Evolutionary conservation across 1,284 basidiomycete species (phyloP).

Genomic region (Trametes polyzona): DNA sequence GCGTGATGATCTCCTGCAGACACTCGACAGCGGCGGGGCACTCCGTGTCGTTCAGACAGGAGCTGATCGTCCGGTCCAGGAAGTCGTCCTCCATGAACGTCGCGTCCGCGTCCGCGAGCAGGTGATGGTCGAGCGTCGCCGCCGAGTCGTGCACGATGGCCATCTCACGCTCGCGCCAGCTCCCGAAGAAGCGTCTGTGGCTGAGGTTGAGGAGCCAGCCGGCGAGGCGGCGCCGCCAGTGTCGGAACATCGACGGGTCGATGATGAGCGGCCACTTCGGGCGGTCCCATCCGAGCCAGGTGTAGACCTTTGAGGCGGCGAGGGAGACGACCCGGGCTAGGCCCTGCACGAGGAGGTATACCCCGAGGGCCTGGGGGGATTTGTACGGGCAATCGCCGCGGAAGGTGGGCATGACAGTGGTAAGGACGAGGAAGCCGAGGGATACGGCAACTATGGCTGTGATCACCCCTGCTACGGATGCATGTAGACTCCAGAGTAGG

Average conservation of each 20-base stretch:
- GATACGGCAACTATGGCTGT: conserved; percentile 20
- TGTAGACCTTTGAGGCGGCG: conserved; percentile 7
- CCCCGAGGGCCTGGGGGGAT: conserved; percentile 28
- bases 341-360: conserved; percentile 18
- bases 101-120: conserved; percentile 27
- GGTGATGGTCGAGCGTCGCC: conserved; percentile 17
- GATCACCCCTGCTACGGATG: conserved; percentile 23
- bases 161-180: conserved; percentile 30
- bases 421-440: conserved; percentile 21
- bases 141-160: conserved; percentile 11
- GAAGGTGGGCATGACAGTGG: conserved; percentile 26
- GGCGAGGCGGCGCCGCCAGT: conserved; percentile 12
- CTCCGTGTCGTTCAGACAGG: conserved; percentile 17
- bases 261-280: conserved; percentile 15
- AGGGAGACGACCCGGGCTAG: conserved; percentile 9
- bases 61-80: conserved; percentile 21
- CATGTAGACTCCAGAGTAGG: conserved; percentile 28
- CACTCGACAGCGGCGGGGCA: conserved; percentile 14
- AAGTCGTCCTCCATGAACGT: conserved; percentile 32
- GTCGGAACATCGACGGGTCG: conserved; percentile 4
- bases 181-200: conserved; percentile 11
- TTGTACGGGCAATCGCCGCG: conserved; percentile 28
- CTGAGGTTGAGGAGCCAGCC: conserved; percentile 14
- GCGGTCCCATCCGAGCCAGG: conserved; percentile 14
- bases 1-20: conserved; percentile 19